phyloP scores from a whole-genome alignment of 192 early-diverging fungal genomes.

The Linderina pennispora region DNA sequence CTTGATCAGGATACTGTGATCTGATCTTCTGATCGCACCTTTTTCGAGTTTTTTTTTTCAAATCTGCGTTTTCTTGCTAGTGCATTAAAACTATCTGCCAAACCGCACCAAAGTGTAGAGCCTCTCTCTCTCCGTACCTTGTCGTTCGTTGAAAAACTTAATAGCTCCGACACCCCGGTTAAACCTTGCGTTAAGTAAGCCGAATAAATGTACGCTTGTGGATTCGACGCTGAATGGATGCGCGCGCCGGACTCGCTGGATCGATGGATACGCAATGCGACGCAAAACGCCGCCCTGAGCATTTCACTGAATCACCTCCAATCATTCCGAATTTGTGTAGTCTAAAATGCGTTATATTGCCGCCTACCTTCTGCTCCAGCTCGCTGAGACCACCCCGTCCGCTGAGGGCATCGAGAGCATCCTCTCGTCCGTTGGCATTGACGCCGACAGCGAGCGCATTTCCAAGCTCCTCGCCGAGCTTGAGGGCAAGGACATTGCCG shows the following conservation, averaged over 20 bases:
- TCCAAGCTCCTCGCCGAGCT: slow-evolving; percentile 73
- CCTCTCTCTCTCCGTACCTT: too few species aligned
- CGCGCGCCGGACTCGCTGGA: not conserved
- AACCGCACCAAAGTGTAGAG: too few species aligned
- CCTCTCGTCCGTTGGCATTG: slow-evolving; percentile 86
- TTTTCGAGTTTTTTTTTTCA: too few species aligned
- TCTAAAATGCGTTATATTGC: slow-evolving; percentile 95
- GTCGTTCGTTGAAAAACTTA: too few species aligned
- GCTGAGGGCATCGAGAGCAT: slow-evolving; percentile 74
- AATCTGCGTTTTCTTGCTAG: too few species aligned
- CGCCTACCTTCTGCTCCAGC: slow-evolving; percentile 92
- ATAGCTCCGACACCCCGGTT: slow-evolving; percentile 38
- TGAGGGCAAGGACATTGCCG: slow-evolving; percentile 81
- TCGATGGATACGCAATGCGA: slow-evolving; percentile 14
- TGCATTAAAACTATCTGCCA: too few species aligned
- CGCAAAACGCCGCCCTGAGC: too few species aligned
- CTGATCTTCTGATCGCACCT: too few species aligned
- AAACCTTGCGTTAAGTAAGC: slow-evolving; percentile 45
- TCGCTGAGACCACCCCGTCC: slow-evolving; percentile 69
- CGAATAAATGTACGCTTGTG: too few species aligned
- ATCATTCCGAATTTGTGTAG: too few species aligned
- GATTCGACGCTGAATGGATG: slow-evolving; percentile 7
- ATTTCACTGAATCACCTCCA: too few species aligned
- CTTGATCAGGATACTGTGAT: too few species aligned
- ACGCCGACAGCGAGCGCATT: slow-evolving; percentile 79